A percentile compares a stretch with the other conserved stretches of the same genome.
Conservation (phyloP, 23 red algal species). For the Gracilariopsis chorda region DNA sequence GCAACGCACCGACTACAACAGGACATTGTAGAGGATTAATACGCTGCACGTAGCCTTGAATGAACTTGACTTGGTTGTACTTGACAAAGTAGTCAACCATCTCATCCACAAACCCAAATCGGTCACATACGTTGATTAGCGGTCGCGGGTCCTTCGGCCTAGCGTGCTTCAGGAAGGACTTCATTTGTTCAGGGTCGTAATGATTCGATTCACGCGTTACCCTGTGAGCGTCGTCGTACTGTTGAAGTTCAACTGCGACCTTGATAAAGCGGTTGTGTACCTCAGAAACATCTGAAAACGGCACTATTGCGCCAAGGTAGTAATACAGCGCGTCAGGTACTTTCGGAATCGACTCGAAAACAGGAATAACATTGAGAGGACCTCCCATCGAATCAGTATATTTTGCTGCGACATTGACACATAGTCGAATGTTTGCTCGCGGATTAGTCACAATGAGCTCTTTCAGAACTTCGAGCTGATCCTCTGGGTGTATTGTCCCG, state of each 20-base stretch:
- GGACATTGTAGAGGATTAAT: slow-evolving; percentile 87
- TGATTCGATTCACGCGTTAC: slow-evolving; percentile 88
- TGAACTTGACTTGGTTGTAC: slow-evolving; percentile 83
- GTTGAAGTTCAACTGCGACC: slow-evolving; percentile 65
- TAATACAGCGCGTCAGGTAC: slow-evolving; percentile 83
- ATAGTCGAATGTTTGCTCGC: slow-evolving; percentile 86
- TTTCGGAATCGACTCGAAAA: slow-evolving; percentile 85
- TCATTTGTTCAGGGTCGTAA: slow-evolving; percentile 90
- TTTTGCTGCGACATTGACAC: slow-evolving; percentile 80
- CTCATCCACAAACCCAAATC: slow-evolving; percentile 87
- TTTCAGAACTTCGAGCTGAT: slow-evolving; percentile 81
- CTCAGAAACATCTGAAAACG: slow-evolving; percentile 70
- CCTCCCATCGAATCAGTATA: slow-evolving; percentile 92
- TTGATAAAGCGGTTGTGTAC: slow-evolving; percentile 92
- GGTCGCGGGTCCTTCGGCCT: slow-evolving; percentile 90
- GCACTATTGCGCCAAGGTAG: slow-evolving; percentile 81
- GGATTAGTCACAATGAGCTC: slow-evolving; percentile 84
- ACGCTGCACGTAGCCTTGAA: slow-evolving; percentile 92
- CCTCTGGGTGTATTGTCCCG: slow-evolving; percentile 79
- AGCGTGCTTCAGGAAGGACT: slow-evolving; percentile 82
- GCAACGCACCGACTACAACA: slow-evolving; percentile 89
- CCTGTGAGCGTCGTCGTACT: slow-evolving; percentile 84
- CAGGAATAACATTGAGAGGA: slow-evolving; percentile 60
- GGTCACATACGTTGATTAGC: slow-evolving; percentile 98
- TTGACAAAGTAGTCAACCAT: slow-evolving; percentile 93